These are phyloP conservation scores for Agaricales sp. DNA, from an alignment of 1,284 basidiomycete species.

Conservation along the genomic window DNA sequence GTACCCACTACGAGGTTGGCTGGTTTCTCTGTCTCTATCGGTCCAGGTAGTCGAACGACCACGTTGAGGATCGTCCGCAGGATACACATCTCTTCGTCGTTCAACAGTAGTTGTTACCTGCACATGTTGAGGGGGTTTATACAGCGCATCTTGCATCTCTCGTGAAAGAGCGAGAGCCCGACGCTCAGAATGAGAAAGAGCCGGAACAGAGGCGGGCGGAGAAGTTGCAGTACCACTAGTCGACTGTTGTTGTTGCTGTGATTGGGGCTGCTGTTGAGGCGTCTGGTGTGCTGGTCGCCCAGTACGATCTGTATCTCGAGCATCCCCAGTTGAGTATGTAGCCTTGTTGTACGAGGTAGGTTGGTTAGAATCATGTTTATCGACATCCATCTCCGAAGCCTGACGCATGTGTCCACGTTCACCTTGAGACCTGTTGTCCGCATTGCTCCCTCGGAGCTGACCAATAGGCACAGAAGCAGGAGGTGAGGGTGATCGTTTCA, in stretches of 20 bases:
- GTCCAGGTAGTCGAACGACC: not conserved
- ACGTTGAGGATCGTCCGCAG: not conserved
- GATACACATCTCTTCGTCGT: not conserved
- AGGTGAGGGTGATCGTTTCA: constrained; percentile 1
- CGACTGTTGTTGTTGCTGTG: not conserved
- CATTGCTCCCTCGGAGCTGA: not conserved
- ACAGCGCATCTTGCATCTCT: constrained; percentile 1
- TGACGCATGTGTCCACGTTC: not conserved
- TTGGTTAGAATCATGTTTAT: not conserved
- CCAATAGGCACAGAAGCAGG: not conserved
- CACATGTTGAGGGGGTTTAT: not conserved
- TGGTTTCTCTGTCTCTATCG: not conserved
- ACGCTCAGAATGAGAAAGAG: not conserved
- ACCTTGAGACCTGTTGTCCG: not conserved
- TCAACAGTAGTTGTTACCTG: not conserved
- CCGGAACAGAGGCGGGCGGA: not conserved
- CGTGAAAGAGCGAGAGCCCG: not conserved
- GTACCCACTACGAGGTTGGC: not conserved
- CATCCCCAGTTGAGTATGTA: not conserved
- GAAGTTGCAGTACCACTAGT: not conserved
- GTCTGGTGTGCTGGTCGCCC: not conserved
- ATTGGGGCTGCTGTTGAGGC: not conserved
- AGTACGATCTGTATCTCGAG: not conserved
- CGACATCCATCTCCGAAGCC: not conserved
- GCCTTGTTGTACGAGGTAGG: not conserved